Conservation (phyloP, 208 protist genomes). For the Leishmania tropica region DNA sequence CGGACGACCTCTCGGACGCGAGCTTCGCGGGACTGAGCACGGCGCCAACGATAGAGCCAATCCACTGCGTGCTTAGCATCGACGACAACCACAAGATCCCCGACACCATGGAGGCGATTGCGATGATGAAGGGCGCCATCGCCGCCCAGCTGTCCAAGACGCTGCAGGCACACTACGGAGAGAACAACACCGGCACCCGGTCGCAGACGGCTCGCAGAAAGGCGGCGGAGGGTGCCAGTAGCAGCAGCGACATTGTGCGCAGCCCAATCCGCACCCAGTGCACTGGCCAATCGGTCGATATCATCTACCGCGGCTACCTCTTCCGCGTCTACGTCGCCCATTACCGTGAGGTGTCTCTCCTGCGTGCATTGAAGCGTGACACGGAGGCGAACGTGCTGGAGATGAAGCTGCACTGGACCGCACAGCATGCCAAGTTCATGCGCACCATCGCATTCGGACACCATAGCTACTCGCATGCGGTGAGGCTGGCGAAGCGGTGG, state of each 20-base stretch:
- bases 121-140: conserved; percentile 86
- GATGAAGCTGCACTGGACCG: conserved; percentile 85
- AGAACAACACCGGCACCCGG: background rate
- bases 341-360: conserved; percentile 86
- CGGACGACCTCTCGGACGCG: conserved; percentile 49
- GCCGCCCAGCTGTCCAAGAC: conserved; percentile 83
- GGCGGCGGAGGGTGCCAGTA: conserved; percentile 8
- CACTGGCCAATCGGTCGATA: conserved; percentile 75
- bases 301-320: conserved; percentile 81
- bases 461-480: conserved; percentile 70
- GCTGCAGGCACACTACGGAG: conserved; percentile 52
- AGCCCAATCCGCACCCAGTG: conserved; percentile 52
- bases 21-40: conserved; percentile 61
- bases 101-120: conserved; percentile 84
- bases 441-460: conserved; percentile 77
- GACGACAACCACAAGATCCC: conserved; percentile 86
- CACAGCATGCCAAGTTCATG: conserved; percentile 85
- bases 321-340: conserved; percentile 89
- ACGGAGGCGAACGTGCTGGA: conserved; percentile 75
- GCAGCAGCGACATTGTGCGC: conserved; percentile 9
- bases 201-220: conserved; percentile 14
- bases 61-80: conserved; percentile 83
- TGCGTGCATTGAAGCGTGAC: conserved; percentile 73
- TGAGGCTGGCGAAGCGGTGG: conserved; percentile 83
- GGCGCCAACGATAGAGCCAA: conserved; percentile 67